These are phyloP conservation scores for Austroboletus festivus DNA, from an alignment of 768 basidiomycete genomes.

Conservation along the genomic window DNA sequence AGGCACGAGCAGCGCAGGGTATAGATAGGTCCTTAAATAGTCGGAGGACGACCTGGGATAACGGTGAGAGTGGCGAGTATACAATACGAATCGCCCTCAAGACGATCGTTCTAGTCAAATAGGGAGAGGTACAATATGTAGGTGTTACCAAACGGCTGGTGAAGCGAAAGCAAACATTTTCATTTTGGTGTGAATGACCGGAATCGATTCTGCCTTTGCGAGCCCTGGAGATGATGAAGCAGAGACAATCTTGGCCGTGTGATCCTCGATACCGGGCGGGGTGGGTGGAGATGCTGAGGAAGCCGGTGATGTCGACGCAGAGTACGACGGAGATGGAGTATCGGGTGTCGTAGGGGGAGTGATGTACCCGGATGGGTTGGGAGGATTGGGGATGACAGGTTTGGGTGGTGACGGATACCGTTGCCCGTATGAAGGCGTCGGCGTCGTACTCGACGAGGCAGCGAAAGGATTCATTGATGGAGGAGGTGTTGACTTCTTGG, in stretches of 20 bases:
- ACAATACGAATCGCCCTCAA: constrained; percentile 29
- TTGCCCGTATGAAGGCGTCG: constrained; percentile 28
- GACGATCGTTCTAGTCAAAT: constrained; percentile 27
- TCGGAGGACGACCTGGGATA: constrained; percentile 8
- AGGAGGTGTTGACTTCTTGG: constrained; percentile 55
- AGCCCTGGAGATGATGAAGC: constrained; percentile 37
- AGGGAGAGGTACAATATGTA: constrained; percentile 18
- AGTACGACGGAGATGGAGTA: constrained; percentile 53
- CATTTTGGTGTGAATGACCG: constrained; percentile 40
- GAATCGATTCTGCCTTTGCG: constrained; percentile 20
- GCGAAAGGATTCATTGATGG: constrained; percentile 32
- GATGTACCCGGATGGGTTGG: constrained; percentile 17
- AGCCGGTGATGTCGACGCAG: constrained; percentile 52
- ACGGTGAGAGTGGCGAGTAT: constrained; percentile 15
- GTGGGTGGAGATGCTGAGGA: constrained; percentile 63
- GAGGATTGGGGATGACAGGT: constrained; percentile 16
- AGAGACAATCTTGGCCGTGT: constrained; percentile 44
- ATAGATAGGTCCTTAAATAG: constrained; percentile 36
- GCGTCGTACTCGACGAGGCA: constrained; percentile 29
- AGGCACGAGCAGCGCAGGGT: constrained; percentile 19
- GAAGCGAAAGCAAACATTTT: constrained; percentile 67
- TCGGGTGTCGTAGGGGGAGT: constrained; percentile 43
- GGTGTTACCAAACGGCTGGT: constrained; percentile 55
- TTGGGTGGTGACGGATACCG: constrained; percentile 34
- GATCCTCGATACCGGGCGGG: constrained; percentile 50